A percentile compares a stretch with the other conserved stretches of the same genome.
Conservation (phyloP, 2,329 filamentous ascomycete species). For the Penicillium sp. region DNA sequence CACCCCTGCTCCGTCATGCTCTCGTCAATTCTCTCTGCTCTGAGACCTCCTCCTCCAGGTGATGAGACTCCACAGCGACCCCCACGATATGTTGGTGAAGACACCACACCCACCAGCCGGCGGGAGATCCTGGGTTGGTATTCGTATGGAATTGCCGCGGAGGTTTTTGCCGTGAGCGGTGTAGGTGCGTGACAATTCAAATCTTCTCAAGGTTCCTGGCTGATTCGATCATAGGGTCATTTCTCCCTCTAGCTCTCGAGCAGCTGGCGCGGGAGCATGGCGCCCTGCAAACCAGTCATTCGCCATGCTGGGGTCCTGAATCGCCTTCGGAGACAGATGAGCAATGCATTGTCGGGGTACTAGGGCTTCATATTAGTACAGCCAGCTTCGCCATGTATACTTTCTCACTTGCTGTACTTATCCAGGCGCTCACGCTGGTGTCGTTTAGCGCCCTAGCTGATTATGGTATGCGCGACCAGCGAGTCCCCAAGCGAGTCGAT, state of each 20-base stretch:
- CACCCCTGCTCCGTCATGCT: constrained; percentile 14
- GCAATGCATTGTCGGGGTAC: constrained; percentile 29
- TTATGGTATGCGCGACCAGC: constrained; percentile 59
- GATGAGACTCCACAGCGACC: constrained; percentile 25
- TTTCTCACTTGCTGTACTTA: constrained; percentile 77
- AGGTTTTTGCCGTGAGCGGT: constrained; percentile 88
- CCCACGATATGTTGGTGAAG: constrained; percentile 68
- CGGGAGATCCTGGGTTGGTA: constrained; percentile 89
- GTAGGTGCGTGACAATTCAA: constrained; percentile 45
- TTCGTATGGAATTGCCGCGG: constrained; percentile 86
- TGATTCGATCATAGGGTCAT: constrained; percentile 56
- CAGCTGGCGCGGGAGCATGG: constrained; percentile 87
- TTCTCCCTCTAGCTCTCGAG: constrained; percentile 86
- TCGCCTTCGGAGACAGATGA: constrained; percentile 22
- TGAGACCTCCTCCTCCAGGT: constrained; percentile 12
- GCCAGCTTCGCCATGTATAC: constrained; percentile 53
- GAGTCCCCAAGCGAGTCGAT: too few relatives aligned
- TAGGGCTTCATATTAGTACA: constrained; percentile 33
- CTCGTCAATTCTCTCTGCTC: constrained; percentile 15
- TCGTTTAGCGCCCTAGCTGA: constrained; percentile 61
- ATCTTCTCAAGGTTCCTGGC: background rate
- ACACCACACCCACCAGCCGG: constrained; percentile 71
- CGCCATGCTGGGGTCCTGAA: constrained; percentile 27
- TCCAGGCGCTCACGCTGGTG: constrained; percentile 81
- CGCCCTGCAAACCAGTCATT: constrained; percentile 54